Conservation (phyloP, 495 filamentous ascomycete genomes). For the Aspergillus affinis region DNA sequence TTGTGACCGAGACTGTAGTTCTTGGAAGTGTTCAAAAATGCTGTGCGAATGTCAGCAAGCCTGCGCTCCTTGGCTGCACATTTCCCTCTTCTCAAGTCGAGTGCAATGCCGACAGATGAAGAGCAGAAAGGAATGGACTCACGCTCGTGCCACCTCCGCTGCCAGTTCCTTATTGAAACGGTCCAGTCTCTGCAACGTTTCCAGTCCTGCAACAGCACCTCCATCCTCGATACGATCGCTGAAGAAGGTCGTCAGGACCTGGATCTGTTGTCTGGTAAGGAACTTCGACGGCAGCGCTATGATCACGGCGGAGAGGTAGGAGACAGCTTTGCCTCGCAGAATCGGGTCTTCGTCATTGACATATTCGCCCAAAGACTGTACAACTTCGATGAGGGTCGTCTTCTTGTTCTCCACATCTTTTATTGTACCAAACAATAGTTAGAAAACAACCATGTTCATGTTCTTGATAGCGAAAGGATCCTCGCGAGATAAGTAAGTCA, state of each 20-base stretch:
- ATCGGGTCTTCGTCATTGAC: slow-evolving; percentile 68
- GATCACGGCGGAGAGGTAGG: slow-evolving; percentile 67
- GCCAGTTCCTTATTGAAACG: slow-evolving; percentile 51
- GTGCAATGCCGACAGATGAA: neutral
- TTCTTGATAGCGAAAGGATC: neutral
- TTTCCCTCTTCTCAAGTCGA: neutral
- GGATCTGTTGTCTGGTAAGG: slow-evolving; percentile 66
- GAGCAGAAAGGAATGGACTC: slow-evolving; percentile 28
- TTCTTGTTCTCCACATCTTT: slow-evolving; percentile 62
- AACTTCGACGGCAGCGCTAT: slow-evolving; percentile 54
- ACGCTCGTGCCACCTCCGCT: slow-evolving; percentile 49
- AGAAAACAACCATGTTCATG: slow-evolving; percentile 1
- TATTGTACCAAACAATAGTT: slow-evolving; percentile 11
- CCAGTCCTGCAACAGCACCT: slow-evolving; percentile 50
- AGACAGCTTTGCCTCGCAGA: slow-evolving; percentile 63
- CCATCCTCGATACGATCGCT: slow-evolving; percentile 64
- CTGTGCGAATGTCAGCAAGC: slow-evolving; percentile 30
- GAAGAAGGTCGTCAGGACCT: slow-evolving; percentile 59
- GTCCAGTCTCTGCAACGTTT: slow-evolving; percentile 46
- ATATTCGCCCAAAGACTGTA: slow-evolving; percentile 68
- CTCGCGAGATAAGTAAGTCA: neutral
- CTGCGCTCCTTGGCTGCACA: neutral
- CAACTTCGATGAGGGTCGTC: slow-evolving; percentile 62
- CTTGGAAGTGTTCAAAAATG: slow-evolving; percentile 51
- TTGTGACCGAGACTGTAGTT: slow-evolving; percentile 63